A percentile compares a stretch with the other conserved stretches of the same genome.
phyloP scores from a whole-genome alignment of 192 early-diverging fungal species.

The Coemansia sp. region DNA sequence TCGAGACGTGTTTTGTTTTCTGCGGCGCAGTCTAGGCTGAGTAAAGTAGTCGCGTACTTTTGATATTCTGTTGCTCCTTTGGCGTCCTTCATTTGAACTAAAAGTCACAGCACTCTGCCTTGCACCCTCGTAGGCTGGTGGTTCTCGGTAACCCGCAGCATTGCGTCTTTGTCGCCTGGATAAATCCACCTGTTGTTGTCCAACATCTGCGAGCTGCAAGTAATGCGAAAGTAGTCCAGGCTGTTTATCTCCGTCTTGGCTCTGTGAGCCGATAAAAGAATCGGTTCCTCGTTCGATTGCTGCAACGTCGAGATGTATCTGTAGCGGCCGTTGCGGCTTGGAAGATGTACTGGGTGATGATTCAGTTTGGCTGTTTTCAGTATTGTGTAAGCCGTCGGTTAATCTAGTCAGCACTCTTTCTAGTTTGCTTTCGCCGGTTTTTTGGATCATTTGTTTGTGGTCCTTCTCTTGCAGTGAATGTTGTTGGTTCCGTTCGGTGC shows the following conservation, averaged over 20 bases:
- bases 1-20: too few species aligned
- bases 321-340: slow-evolving; percentile 11
- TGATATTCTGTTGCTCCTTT: too few species aligned
- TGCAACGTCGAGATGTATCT: slow-evolving; percentile 17
- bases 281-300: slow-evolving; percentile 13
- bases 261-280: background rate
- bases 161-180: too few species aligned
- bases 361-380: background rate
- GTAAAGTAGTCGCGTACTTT: too few species aligned
- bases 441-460: background rate
- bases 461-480: too few species aligned
- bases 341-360: background rate
- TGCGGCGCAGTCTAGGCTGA: too few species aligned
- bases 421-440: background rate
- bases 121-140: too few species aligned
- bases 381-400: background rate
- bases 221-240: slow-evolving; percentile 16
- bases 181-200: slow-evolving; percentile 30
- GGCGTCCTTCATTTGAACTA: too few species aligned
- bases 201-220: slow-evolving; percentile 23
- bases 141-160: too few species aligned
- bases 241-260: background rate
- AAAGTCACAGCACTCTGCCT: too few species aligned
- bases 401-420: background rate
- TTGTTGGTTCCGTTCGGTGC: too few species aligned